Evolutionary conservation across 192 early-diverging fungal genomes (phyloP).

Genomic region (Podila epigama): DNA sequence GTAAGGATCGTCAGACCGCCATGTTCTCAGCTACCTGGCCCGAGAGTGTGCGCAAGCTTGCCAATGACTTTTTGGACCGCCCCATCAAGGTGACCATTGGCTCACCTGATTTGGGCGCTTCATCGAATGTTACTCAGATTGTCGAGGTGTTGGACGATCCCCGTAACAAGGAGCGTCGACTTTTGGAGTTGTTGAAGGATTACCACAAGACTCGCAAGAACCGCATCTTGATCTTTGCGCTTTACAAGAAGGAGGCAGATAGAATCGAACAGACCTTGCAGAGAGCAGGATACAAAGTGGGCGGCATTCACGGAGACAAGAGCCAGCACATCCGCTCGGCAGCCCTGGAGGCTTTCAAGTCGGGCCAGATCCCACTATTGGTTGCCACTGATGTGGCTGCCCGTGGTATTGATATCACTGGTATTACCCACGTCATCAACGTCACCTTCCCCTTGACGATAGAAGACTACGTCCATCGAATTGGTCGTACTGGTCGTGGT

Average conservation of each 20-base stretch:
- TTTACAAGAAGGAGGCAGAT: conserved; percentile 96
- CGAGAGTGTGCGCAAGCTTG: conserved; percentile 84
- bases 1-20: conserved; percentile 83
- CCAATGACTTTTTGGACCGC: conserved; percentile 79
- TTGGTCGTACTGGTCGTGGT: conserved; percentile 95
- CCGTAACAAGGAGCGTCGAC: conserved; percentile 74
- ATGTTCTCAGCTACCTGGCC: conserved; percentile 99
- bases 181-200: conserved; percentile 78
- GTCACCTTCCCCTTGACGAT: conserved; percentile 97
- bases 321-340: conserved; percentile 81
- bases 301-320: conserved; percentile 93
- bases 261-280: conserved; percentile 78
- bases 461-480: conserved; percentile 93
- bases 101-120: conserved; percentile 88
- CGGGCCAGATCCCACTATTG: conserved; percentile 82
- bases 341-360: conserved; percentile 83
- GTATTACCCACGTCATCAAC: conserved; percentile 97
- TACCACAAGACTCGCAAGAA: conserved; percentile 89
- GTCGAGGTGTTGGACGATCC: conserved; percentile 88
- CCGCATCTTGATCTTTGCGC: conserved; percentile 91
- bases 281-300: conserved; percentile 81
- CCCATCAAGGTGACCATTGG: conserved; percentile 88
- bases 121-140: conserved; percentile 83
- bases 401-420: conserved; percentile 87
- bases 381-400: conserved; percentile 95